Evolutionary conservation across 2,329 filamentous ascomycete species (phyloP).

Genomic region (Geosmithia flava): DNA sequence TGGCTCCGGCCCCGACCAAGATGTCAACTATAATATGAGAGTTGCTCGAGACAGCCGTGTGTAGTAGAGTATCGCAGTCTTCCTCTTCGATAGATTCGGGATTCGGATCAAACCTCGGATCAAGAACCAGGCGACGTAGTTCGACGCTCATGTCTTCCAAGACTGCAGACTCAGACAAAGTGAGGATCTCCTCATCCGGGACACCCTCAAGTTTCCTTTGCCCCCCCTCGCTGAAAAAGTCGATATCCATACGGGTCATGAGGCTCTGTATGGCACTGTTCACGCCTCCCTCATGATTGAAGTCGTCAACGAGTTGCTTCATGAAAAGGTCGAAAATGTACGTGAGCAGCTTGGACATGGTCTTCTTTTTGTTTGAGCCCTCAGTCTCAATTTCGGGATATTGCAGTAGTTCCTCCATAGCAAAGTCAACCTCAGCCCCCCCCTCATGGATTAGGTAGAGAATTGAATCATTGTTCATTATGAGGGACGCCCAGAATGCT

Average conservation of each 20-base stretch:
- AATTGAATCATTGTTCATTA: slow-evolving; percentile 10
- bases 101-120: slow-evolving; percentile 18
- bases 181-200: not conserved
- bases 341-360: slow-evolving; percentile 8
- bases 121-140: slow-evolving; percentile 13
- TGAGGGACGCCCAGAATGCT: slow-evolving; percentile 13
- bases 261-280: not conserved
- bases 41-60: slow-evolving; percentile 14
- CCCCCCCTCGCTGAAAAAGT: not conserved
- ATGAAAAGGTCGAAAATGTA: slow-evolving; percentile 11
- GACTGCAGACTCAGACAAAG: not conserved
- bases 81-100: slow-evolving; percentile 5
- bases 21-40: slow-evolving; percentile 13
- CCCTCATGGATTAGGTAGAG: slow-evolving; percentile 8
- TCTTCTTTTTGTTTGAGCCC: slow-evolving; percentile 2
- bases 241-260: not conserved
- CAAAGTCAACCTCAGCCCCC: slow-evolving; percentile 7
- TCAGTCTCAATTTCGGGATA: slow-evolving; percentile 5
- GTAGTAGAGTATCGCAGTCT: slow-evolving; percentile 14
- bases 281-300: not conserved
- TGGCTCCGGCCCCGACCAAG: slow-evolving; percentile 13
- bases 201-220: not conserved
- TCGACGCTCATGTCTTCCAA: slow-evolving; percentile 1
- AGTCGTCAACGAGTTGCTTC: not conserved
- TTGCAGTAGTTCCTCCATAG: slow-evolving; percentile 7